Percentiles rank a stretch among this genome's conserved stretches.
These are phyloP conservation scores for Syzygium aromaticum DNA, from an alignment of 345 rosid genomes.

Conservation along the genomic window DNA sequence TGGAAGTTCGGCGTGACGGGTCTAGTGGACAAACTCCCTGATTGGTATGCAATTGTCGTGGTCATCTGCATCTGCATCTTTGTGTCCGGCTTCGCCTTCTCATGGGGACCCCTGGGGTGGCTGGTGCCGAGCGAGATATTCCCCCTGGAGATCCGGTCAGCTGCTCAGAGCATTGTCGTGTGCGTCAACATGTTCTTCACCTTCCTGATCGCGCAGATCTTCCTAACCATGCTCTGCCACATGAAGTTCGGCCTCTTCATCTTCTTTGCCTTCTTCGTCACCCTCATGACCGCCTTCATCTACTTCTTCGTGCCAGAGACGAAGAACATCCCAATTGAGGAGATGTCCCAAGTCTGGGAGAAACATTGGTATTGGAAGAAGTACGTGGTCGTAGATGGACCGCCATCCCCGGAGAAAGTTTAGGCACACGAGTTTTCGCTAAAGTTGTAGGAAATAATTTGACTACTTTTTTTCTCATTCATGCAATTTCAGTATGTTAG, in stretches of 20 bases:
- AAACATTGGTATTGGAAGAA: conserved; percentile 17
- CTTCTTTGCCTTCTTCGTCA: conserved; percentile 8
- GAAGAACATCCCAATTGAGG: conserved; percentile 22
- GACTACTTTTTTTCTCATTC: background rate
- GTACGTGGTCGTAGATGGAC: background rate
- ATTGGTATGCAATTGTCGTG: conserved; percentile 6
- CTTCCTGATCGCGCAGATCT: conserved; percentile 12
- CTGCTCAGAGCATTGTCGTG: conserved; percentile 24
- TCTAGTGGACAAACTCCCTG: conserved; percentile 3
- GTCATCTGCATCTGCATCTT: conserved; percentile 9
- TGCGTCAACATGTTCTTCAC: conserved; percentile 15
- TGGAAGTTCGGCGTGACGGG: background rate
- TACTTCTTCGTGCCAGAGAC: conserved; percentile 30
- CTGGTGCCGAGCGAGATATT: conserved; percentile 26
- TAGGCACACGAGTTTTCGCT: background rate
- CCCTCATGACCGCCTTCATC: conserved; percentile 20
- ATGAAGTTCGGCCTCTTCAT: background rate
- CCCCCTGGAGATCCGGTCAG: conserved; percentile 27
- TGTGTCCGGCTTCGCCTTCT: conserved; percentile 14
- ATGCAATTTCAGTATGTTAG: background rate
- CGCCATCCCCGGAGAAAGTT: background rate
- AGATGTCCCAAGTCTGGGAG: conserved; percentile 18
- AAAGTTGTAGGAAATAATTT: background rate
- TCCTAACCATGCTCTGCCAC: background rate
- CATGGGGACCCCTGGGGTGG: conserved; percentile 19